These are phyloP conservation scores for Mikania micrantha DNA, from an alignment of 129 eudicot species.

Conservation along the genomic window DNA sequence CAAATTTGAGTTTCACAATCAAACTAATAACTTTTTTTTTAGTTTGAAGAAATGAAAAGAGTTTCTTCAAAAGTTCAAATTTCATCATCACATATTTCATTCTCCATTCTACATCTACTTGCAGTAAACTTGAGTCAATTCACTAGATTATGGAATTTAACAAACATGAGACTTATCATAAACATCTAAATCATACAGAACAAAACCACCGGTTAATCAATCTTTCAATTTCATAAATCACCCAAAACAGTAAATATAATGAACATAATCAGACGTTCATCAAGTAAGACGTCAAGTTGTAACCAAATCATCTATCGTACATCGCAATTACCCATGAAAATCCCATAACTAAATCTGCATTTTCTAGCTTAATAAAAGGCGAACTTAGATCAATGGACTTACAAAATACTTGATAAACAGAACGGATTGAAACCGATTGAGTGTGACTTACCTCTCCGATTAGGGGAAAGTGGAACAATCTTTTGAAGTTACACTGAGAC, in stretches of 20 bases:
- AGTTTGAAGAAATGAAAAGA: neutral
- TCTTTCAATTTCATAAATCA: neutral
- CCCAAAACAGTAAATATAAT: neutral
- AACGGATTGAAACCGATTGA: neutral
- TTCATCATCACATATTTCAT: neutral
- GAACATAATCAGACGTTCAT: neutral
- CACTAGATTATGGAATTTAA: neutral
- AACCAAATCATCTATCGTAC: neutral
- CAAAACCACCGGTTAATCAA: neutral
- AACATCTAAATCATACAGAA: neutral
- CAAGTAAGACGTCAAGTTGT: neutral
- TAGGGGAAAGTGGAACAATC: neutral
- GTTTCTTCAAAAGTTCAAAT: neutral
- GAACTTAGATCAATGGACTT: neutral
- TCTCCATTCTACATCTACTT: neutral
- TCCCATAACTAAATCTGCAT: neutral
- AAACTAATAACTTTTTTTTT: conserved; percentile 26
- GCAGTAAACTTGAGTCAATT: neutral
- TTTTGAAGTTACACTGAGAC: neutral
- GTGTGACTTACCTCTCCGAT: conserved; percentile 2
- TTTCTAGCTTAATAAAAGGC: neutral
- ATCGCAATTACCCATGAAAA: too few species aligned
- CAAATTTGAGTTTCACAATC: conserved; percentile 25
- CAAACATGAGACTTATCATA: neutral
- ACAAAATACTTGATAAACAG: neutral